Percentiles rank a stretch among this genome's conserved stretches.
These are phyloP conservation scores for Blechomonas ayalai DNA, from an alignment of 208 protist genomes.

Conservation along the genomic window DNA sequence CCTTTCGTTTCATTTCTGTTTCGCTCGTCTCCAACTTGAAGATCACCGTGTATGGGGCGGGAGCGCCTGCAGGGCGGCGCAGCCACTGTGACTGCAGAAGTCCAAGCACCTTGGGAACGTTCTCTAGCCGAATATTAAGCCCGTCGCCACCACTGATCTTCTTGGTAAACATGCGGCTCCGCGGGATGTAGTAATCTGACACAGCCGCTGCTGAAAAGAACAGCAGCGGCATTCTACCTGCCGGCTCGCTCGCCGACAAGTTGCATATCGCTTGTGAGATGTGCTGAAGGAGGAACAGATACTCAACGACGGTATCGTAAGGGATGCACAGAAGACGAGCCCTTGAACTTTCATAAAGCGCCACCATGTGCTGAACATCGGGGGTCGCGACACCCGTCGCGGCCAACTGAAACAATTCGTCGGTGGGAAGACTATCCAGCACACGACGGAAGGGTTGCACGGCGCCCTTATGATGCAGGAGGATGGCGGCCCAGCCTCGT, in stretches of 20 bases:
- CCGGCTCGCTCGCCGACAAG: slow-evolving; percentile 3
- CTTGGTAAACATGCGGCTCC: slow-evolving; percentile 26
- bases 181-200: slow-evolving; percentile 81
- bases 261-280: slow-evolving; percentile 32
- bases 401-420: slow-evolving; percentile 31
- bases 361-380: slow-evolving; percentile 9
- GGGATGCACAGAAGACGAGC: slow-evolving; percentile 36
- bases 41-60: slow-evolving; percentile 39
- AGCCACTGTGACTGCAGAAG: slow-evolving; percentile 50
- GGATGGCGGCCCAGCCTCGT: slow-evolving; percentile 65
- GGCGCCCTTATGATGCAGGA: slow-evolving; percentile 52
- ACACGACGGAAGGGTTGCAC: slow-evolving; percentile 48
- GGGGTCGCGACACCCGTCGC: neutral
- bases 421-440: slow-evolving; percentile 34
- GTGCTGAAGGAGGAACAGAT: slow-evolving; percentile 58
- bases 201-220: slow-evolving; percentile 75
- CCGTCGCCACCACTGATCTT: slow-evolving; percentile 80
- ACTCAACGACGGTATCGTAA: slow-evolving; percentile 76
- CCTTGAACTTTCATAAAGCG: slow-evolving; percentile 24
- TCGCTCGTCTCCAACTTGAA: slow-evolving; percentile 85
- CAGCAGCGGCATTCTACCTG: slow-evolving; percentile 29
- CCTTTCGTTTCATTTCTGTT: slow-evolving; percentile 55
- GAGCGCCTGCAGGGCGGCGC: slow-evolving; percentile 7
- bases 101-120: slow-evolving; percentile 65
- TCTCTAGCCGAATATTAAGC: slow-evolving; percentile 49